Conservation (phyloP, 2,329 filamentous ascomycete genomes). For the Aureobasidium melanogenum region DNA sequence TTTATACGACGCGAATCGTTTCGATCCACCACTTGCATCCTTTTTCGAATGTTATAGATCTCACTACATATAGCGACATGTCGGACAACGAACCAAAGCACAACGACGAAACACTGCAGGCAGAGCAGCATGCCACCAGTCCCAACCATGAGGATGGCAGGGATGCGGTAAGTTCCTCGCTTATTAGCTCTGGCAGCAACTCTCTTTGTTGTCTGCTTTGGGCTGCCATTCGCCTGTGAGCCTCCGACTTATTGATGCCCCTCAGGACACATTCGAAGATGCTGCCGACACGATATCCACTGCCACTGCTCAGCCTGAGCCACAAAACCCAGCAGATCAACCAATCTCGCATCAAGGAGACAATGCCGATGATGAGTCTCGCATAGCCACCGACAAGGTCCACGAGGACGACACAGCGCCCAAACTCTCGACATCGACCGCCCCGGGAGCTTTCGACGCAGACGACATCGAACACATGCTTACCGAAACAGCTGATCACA, state of each 20-base stretch:
- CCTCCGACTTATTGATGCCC: neutral
- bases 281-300: conserved; percentile 50
- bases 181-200: neutral
- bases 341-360: conserved; percentile 20
- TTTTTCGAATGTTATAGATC: neutral
- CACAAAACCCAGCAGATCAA: conserved; percentile 16
- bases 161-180: conserved; percentile 11
- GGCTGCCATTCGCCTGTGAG: neutral
- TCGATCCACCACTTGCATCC: neutral
- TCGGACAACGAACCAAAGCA: neutral
- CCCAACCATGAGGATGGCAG: conserved; percentile 3
- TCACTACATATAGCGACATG: neutral
- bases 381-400: neutral
- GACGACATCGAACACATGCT: conserved; percentile 14
- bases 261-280: conserved; percentile 74
- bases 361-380: conserved; percentile 18
- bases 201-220: conserved; percentile 4
- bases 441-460: neutral
- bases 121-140: neutral
- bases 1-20: neutral
- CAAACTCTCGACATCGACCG: neutral
- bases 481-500: conserved; percentile 22
- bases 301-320: conserved; percentile 16
- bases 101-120: conserved; percentile 5
- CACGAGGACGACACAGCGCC: neutral